Evolutionary conservation across 257 asterid genomes (phyloP), one percentile per base, ranked within the genome.

Genomic region (Jasminum sambac): DNA sequence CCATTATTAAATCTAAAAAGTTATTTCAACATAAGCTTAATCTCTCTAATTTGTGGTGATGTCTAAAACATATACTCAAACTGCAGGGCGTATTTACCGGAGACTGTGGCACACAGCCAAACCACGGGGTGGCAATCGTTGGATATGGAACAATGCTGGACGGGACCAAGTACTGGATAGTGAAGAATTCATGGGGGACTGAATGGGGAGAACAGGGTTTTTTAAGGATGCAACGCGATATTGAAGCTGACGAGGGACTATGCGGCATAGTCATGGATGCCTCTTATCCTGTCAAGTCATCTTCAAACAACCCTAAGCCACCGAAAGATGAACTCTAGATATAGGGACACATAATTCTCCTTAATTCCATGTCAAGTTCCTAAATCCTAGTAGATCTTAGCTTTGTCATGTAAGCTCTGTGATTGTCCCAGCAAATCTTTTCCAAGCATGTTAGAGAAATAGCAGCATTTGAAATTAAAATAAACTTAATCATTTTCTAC

Each of bases 261-360:
- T 90, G 96, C 71, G 96, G 96, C 7, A 83, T 90, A 59, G 87
- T 95, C 38, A 86, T 84, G 88, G 85, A 88, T 30, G 92, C 95
- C 11, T 80, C 96, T 17, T 90, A 90, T 65, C 96, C 96, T 0
- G 12, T 90, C 69, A 90, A 90, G 77, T n/a, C 74, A 52, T 77
- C 87, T 5, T 50, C 95, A 0, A 78, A 81, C 50, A 84, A 90
- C 57, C 92, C 90, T 0, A 82, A 74, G 52, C 67, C 75, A 34
- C 78, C 69, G 0, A 86, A 83, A 71, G 96, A 88, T 74, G 95
- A 90, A 72, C 92, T 90, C 76, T 90, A 69, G 76, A 67, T 23
- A 50, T 38, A 43, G 41, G 44, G 59, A 50, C 59, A 50, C 25
- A 50, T 46, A 46, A 7, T 50, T 50, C 59, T 50, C 24, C 59